Evolutionary conservation across 2,329 filamentous ascomycete genomes (phyloP).

Genomic region (Daldinia sp.): DNA sequence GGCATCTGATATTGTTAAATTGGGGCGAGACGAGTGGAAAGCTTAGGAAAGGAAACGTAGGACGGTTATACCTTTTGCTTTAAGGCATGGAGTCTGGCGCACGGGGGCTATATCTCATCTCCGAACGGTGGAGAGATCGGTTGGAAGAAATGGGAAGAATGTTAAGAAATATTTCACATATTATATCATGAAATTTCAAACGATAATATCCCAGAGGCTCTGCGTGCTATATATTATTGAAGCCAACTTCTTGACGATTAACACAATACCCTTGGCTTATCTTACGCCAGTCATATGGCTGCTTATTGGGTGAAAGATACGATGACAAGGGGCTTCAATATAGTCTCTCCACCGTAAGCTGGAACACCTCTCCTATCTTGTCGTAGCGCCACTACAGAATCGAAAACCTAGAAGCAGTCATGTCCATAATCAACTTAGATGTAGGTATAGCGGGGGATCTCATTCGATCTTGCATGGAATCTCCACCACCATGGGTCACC

Average conservation of each 20-base stretch:
- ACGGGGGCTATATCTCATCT: constrained; percentile 8
- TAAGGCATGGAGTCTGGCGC: constrained; percentile 19
- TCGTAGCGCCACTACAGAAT: neutral
- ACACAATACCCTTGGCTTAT: neutral
- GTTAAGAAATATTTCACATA: neutral
- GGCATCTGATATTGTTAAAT: constrained; percentile 71
- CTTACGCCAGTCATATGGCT: neutral
- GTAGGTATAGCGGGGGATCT: neutral
- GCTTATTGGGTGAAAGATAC: neutral
- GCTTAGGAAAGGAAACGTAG: constrained; percentile 17
- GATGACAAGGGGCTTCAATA: neutral
- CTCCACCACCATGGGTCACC: neutral
- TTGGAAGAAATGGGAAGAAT: constrained; percentile 1
- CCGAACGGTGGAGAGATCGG: neutral
- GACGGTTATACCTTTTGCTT: neutral
- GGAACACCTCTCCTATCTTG: constrained; percentile 1
- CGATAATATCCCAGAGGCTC: constrained; percentile 6
- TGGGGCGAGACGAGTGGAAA: constrained; percentile 72
- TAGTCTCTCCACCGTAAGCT: neutral
- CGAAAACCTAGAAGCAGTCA: neutral
- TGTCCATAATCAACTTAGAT: neutral
- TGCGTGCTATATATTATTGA: neutral
- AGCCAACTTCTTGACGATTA: neutral
- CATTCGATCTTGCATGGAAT: neutral
- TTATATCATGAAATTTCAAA: constrained; percentile 1